phyloP scores from a whole-genome alignment of 345 rosid species.

The Alliaria petiolata region DNA sequence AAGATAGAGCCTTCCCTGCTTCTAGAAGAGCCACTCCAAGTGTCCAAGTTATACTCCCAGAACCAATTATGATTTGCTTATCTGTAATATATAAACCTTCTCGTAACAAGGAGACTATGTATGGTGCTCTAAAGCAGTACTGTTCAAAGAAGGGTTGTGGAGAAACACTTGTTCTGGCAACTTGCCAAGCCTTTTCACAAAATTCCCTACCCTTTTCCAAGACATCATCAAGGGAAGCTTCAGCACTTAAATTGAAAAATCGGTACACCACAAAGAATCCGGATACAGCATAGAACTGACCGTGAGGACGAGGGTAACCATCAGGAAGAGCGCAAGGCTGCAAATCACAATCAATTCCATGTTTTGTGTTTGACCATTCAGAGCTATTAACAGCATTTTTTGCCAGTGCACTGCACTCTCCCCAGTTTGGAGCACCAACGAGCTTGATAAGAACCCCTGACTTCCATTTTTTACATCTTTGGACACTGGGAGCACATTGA shows the following conservation, averaged over 20 bases:
- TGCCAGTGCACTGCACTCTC: constrained; percentile 70
- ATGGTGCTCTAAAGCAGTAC: constrained; percentile 98
- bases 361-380: constrained; percentile 67
- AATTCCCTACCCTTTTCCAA: constrained; percentile 81
- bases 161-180: constrained; percentile 75
- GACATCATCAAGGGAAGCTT: constrained; percentile 89
- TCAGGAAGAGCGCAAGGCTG: constrained; percentile 88
- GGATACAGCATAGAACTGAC: constrained; percentile 88
- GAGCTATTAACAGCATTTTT: constrained; percentile 83
- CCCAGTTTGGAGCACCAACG: constrained; percentile 87
- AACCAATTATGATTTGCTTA: constrained; percentile 67
- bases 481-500: constrained; percentile 53
- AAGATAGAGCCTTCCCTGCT: constrained; percentile 76
- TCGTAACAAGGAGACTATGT: constrained; percentile 70
- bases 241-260: constrained; percentile 75
- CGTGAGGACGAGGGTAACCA: constrained; percentile 74
- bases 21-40: constrained; percentile 89
- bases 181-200: constrained; percentile 79
- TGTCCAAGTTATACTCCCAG: constrained; percentile 98
- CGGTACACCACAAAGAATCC: constrained; percentile 94
- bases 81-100: constrained; percentile 93
- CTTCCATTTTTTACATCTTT: constrained; percentile 53
- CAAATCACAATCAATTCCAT: constrained; percentile 77
- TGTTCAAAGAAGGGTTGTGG: constrained; percentile 98
- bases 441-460: constrained; percentile 63